These are phyloP conservation scores for Piper betle DNA, from an alignment of 164 flowering plant genomes.

Conservation along the genomic window DNA sequence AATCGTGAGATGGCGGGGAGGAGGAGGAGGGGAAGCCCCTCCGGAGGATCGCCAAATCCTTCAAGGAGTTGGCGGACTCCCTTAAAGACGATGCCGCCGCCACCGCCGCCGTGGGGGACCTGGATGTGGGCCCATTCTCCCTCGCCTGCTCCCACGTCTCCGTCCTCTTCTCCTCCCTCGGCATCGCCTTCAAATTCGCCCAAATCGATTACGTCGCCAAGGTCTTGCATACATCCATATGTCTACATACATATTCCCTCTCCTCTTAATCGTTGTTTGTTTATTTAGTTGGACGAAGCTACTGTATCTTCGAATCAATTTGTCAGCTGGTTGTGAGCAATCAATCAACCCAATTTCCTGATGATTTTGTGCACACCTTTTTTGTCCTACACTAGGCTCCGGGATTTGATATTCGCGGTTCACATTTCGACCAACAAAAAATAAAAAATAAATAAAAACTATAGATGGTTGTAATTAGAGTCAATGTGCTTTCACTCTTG, in stretches of 20 bases:
- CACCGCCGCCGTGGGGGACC: constrained; percentile 9
- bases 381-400: too few species aligned
- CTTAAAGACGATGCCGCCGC: constrained; percentile 27
- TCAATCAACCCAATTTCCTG: too few species aligned
- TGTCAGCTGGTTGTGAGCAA: too few species aligned
- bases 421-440: too few species aligned
- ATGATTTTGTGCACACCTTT: too few species aligned
- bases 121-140: constrained; percentile 58
- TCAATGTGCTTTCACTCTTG: too few species aligned
- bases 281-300: too few species aligned
- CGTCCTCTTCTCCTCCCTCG: constrained; percentile 81
- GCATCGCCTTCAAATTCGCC: constrained; percentile 94
- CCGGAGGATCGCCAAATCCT: constrained; percentile 40
- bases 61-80: constrained; percentile 37
- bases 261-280: neutral
- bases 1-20: too few species aligned
- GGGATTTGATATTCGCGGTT: too few species aligned
- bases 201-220: constrained; percentile 93
- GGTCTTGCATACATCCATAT: constrained; percentile 17
- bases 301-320: neutral
- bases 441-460: too few species aligned
- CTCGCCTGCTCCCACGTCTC: constrained; percentile 79
- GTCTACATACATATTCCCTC: neutral
- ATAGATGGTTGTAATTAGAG: too few species aligned
- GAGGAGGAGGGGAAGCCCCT: constrained; percentile 41